These are phyloP conservation scores for Cytospora leucostoma DNA, from an alignment of 2,329 filamentous ascomycete genomes.

Conservation along the genomic window DNA sequence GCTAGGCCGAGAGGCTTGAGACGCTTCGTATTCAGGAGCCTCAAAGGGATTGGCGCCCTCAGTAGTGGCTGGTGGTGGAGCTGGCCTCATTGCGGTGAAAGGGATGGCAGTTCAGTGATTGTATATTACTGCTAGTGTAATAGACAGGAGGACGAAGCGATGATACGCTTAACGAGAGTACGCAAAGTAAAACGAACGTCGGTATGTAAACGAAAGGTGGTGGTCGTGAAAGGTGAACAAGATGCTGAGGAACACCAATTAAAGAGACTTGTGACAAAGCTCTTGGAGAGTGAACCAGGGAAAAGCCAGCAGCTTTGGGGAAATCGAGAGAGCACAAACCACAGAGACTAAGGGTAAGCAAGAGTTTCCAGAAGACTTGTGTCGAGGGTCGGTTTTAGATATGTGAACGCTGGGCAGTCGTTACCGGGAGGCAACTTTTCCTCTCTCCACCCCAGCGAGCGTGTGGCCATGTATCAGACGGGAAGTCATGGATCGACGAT, in stretches of 20 bases:
- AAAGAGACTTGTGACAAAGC: not conserved
- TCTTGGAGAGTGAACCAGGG: not conserved
- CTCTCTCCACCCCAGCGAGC: not conserved
- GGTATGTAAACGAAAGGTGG: slow-evolving; percentile 2
- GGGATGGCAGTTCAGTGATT: not conserved
- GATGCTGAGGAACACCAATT: not conserved
- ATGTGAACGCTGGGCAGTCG: not conserved
- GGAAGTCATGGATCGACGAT: not conserved
- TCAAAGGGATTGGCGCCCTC: slow-evolving; percentile 24
- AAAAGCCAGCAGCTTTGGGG: not conserved
- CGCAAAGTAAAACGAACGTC: not conserved
- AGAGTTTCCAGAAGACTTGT: not conserved
- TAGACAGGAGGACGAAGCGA: not conserved
- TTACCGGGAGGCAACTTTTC: not conserved
- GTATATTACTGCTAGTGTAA: not conserved
- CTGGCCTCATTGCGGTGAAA: slow-evolving; percentile 10
- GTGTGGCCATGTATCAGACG: not conserved
- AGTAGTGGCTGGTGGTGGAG: slow-evolving; percentile 1
- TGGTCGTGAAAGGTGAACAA: not conserved
- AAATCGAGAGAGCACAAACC: not conserved
- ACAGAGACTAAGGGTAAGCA: slow-evolving; percentile 2
- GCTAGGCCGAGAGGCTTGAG: slow-evolving; percentile 11
- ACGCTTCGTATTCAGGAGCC: slow-evolving; percentile 20
- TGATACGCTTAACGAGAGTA: no score
- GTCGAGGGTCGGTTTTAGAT: slow-evolving; percentile 5